Percentiles rank a stretch among this genome's conserved stretches.
Evolutionary conservation across 495 filamentous ascomycete species (phyloP).

Genomic region (Tetracladium setigerum): DNA sequence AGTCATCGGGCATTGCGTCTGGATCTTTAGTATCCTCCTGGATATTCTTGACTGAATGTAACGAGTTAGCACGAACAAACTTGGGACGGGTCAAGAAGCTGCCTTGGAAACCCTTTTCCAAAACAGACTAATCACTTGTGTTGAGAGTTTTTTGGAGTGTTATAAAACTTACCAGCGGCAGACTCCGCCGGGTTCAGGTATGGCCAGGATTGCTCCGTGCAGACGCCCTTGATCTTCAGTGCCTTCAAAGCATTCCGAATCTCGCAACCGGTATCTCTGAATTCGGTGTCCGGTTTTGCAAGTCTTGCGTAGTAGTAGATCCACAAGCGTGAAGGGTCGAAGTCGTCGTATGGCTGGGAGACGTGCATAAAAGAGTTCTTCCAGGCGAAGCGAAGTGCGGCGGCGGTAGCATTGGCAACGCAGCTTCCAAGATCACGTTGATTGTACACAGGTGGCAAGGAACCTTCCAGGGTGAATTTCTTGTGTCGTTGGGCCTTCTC

Average conservation of each 20-base stretch:
- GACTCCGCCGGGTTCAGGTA: too few relatives aligned
- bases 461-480: neutral
- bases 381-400: neutral
- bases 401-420: slow-evolving; percentile 1
- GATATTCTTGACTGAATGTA: neutral
- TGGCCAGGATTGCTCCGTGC: too few relatives aligned
- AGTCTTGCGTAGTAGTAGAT: slow-evolving; percentile 1
- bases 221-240: too few relatives aligned
- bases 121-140: too few relatives aligned
- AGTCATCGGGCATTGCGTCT: neutral
- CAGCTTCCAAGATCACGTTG: neutral
- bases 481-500: neutral
- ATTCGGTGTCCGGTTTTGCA: neutral
- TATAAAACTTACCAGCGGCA: too few relatives aligned
- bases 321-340: neutral
- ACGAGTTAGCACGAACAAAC: neutral
- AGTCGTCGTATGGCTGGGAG: neutral
- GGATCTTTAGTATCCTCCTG: neutral
- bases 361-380: neutral
- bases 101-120: too few relatives aligned
- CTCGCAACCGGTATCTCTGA: neutral
- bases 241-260: neutral
- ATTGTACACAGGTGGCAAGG: slow-evolving; percentile 1
- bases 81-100: neutral
- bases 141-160: too few relatives aligned